Base-by-base conservation (phyloP, 257 asterid species). In the Haberlea rhodopensis region DNA sequence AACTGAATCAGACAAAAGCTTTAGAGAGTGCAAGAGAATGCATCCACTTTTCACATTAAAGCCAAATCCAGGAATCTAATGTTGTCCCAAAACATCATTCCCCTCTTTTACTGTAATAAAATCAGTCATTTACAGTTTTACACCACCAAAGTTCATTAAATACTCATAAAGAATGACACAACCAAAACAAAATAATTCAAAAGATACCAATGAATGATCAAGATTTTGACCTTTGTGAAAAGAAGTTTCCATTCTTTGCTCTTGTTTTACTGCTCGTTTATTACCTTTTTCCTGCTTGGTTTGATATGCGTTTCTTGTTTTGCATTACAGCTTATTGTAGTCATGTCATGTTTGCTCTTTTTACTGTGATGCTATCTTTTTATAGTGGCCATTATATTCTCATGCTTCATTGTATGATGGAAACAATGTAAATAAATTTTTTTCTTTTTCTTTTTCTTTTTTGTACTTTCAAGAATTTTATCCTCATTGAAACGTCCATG, bases 31-130 rank as follows among this genome's bases (percentile, higher is more conserved):
- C 75, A 52, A 72, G 52, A 71, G 51, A 63, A 75, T 60, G 65
- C 63, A 69, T 57, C 67, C 52, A 65, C 78, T 77, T 79, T 74
- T 43, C 62, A 72, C 78, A 80, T 69, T 78, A 78, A 84, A 76
- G 74, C 81, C 80, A 75, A 80, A 70, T 58, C 83, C 75, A 78
- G 72, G 87, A 84, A 80, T 82, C 86, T 74, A 67, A 65, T 67
- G 54, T 71, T 68, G 71, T 32, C 65, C 62, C 56, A 55, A 73
- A n/a, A 22, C 81, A 81, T 79, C 82, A 78, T 77, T 75, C 62
- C n/a, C n/a, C 57, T 67, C 67, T 65, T 63, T 65, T 28, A 22
- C 66, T 62, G 56, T 45, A 58, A 72, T 67, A 57, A 43, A n/a
- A 65, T 53, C 53, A 65, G 31, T 75, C 71, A 65, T 69, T 69